Conservation (phyloP, 208 protist species). For the Angomonas deanei region DNA sequence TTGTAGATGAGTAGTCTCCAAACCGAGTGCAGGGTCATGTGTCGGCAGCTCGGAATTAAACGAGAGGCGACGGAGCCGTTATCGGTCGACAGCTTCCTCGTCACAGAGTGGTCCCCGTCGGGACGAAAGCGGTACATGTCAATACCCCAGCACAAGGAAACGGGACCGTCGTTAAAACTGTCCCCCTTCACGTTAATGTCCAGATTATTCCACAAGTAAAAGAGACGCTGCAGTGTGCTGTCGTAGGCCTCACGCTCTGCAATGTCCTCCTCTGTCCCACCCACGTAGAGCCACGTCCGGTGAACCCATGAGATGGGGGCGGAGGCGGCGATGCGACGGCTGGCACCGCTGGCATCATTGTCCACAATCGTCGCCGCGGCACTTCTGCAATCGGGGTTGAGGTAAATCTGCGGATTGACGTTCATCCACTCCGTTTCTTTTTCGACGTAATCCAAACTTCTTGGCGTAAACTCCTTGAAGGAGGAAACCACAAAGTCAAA, state of each 20-base stretch:
- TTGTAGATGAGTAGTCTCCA: constrained; percentile 52
- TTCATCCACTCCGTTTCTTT: constrained; percentile 17
- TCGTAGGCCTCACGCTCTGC: constrained; percentile 4
- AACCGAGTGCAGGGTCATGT: constrained; percentile 35
- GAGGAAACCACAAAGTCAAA: constrained; percentile 11
- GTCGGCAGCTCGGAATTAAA: constrained; percentile 35
- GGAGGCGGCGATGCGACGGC: not conserved
- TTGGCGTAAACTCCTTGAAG: constrained; percentile 18
- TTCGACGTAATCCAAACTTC: constrained; percentile 17
- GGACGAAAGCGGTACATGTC: constrained; percentile 10
- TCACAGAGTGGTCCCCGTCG: not conserved
- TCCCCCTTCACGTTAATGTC: constrained; percentile 15
- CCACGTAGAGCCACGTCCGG: constrained; percentile 27
- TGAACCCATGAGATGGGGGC: constrained; percentile 2
- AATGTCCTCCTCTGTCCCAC: constrained; percentile 3
- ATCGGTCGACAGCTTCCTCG: not conserved
- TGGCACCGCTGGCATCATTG: not conserved
- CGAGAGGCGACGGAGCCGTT: constrained; percentile 5
- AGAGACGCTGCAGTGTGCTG: constrained; percentile 23
- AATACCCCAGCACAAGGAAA: constrained; percentile 15
- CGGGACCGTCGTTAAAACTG: constrained; percentile 14
- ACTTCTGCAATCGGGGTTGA: not conserved
- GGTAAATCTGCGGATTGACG: not conserved
- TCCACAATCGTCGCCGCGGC: not conserved
- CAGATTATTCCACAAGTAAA: constrained; percentile 30